Percentiles rank a stretch among this genome's conserved stretches.
Evolutionary conservation across 768 basidiomycete genomes (phyloP).

Genomic region (Boletellus sp.): DNA sequence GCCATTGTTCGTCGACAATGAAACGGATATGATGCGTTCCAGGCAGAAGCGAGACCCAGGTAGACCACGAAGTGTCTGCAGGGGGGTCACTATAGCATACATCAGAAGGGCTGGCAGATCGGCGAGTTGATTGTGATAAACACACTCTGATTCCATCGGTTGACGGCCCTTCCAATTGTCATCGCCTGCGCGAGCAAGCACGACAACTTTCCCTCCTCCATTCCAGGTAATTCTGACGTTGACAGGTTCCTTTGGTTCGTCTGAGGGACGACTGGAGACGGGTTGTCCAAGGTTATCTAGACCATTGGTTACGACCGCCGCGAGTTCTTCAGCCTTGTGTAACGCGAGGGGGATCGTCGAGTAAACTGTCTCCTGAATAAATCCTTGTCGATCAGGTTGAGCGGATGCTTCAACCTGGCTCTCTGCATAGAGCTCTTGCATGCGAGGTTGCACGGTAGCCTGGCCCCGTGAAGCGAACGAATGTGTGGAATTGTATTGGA

Average conservation of each 20-base stretch:
- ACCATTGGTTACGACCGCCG: slow-evolving; percentile 8
- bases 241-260: slow-evolving; percentile 31
- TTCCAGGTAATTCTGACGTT: slow-evolving; percentile 60
- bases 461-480: slow-evolving; percentile 38
- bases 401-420: slow-evolving; percentile 32
- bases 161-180: slow-evolving; percentile 72
- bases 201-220: slow-evolving; percentile 59
- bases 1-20: slow-evolving; percentile 88
- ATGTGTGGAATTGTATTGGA: slow-evolving; percentile 43
- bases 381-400: slow-evolving; percentile 33
- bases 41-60: slow-evolving; percentile 59
- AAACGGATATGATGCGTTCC: slow-evolving; percentile 95
- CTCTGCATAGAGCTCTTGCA: slow-evolving; percentile 45
- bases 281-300: slow-evolving; percentile 21
- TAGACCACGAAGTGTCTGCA: slow-evolving; percentile 35
- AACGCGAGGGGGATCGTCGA: slow-evolving; percentile 62
- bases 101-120: slow-evolving; percentile 15
- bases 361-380: slow-evolving; percentile 55
- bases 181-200: slow-evolving; percentile 70
- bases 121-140: slow-evolving; percentile 12
- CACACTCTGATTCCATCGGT: slow-evolving; percentile 62
- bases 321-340: slow-evolving; percentile 31
- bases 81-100: slow-evolving; percentile 25
- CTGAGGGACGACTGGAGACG: slow-evolving; percentile 18
- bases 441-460: slow-evolving; percentile 34